phyloP scores from a whole-genome alignment of 768 basidiomycete species.

The Boletus bicolor region DNA sequence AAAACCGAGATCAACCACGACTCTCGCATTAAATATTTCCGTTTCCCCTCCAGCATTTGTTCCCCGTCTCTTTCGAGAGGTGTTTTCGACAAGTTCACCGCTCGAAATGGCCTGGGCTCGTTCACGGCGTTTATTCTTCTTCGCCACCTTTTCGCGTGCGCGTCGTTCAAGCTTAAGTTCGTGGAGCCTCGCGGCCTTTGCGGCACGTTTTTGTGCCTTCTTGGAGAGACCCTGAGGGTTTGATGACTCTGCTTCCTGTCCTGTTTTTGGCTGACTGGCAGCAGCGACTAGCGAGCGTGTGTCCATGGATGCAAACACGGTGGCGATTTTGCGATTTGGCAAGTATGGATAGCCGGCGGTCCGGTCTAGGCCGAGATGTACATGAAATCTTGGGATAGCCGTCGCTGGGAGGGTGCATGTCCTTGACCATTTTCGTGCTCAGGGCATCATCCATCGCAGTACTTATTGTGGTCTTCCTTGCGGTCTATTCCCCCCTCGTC shows the following conservation, averaged over 20 bases:
- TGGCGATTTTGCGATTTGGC: conserved; percentile 4
- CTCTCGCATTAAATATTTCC: conserved; percentile 52
- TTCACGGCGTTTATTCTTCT: conserved; percentile 67
- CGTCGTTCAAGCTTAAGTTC: conserved; percentile 71
- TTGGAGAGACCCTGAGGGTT: conserved; percentile 55
- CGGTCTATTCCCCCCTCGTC: not conserved
- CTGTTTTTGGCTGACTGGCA: conserved; percentile 14
- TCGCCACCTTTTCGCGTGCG: conserved; percentile 71
- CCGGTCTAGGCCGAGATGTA: conserved; percentile 22
- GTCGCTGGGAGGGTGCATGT: not conserved
- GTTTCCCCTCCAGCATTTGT: conserved; percentile 38
- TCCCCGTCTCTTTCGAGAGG: conserved; percentile 17
- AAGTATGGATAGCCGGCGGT: conserved; percentile 9
- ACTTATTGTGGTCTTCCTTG: conserved; percentile 6
- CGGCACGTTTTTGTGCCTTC: conserved; percentile 72
- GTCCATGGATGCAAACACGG: conserved; percentile 17
- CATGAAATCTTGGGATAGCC: not conserved
- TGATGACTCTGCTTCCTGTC: conserved; percentile 11
- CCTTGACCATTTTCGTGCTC: not conserved
- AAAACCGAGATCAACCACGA: conserved; percentile 87
- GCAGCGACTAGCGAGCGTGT: conserved; percentile 8
- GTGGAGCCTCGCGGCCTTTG: conserved; percentile 63
- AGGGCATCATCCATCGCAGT: conserved; percentile 1
- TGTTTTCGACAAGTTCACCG: conserved; percentile 44
- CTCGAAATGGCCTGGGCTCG: conserved; percentile 46